phyloP scores from a whole-genome alignment of 768 basidiomycete species.

The Tulasnella sp. region DNA sequence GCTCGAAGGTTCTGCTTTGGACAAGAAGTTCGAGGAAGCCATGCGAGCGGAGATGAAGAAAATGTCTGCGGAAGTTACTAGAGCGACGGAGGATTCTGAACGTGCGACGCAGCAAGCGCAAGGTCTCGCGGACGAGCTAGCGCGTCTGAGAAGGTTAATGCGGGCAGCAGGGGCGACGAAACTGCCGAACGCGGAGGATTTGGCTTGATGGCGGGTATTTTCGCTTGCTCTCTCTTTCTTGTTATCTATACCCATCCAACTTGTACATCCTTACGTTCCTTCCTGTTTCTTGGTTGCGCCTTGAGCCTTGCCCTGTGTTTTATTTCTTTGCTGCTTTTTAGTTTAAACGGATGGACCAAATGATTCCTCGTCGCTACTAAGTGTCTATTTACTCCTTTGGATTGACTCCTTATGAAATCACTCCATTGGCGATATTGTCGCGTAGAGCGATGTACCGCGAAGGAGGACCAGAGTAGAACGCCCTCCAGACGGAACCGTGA shows the following conservation, averaged over 20 bases:
- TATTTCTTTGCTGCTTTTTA: neutral
- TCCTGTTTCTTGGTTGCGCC: conserved; percentile 7
- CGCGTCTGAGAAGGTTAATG: conserved; percentile 73
- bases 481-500: neutral
- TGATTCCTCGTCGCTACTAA: neutral
- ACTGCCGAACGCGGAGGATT: neutral
- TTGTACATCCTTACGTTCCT: conserved; percentile 11
- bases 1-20: conserved; percentile 47
- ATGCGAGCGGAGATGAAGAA: conserved; percentile 61
- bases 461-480: neutral
- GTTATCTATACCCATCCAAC: conserved; percentile 9
- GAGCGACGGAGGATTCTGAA: conserved; percentile 59
- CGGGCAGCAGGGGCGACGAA: conserved; percentile 41
- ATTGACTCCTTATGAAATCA: neutral
- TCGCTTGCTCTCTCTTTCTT: neutral
- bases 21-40: conserved; percentile 58
- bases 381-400: neutral
- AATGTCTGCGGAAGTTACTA: conserved; percentile 53
- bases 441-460: neutral
- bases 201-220: neutral
- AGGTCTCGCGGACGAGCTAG: conserved; percentile 66
- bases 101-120: conserved; percentile 63
- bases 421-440: neutral
- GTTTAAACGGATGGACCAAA: conserved; percentile 8
- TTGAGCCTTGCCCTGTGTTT: neutral